Conservation (phyloP, 2,329 filamentous ascomycete genomes). For the Colletotrichum costaricense region DNA sequence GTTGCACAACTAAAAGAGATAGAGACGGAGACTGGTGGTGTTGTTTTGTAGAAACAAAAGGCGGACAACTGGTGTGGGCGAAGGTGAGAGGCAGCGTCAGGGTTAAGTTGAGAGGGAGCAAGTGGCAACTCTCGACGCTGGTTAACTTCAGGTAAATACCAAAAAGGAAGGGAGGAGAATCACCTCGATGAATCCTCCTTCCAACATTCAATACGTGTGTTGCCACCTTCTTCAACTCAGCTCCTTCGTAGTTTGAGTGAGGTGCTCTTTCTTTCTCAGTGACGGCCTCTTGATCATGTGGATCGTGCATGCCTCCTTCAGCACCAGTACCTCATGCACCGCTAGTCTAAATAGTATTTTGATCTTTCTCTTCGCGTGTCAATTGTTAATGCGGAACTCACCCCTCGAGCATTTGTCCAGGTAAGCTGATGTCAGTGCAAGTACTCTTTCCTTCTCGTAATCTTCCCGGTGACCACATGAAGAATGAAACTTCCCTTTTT, state of each 20-base stretch:
- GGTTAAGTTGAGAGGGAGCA: neutral
- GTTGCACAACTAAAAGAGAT: neutral
- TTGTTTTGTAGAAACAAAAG: neutral
- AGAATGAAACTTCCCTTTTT: neutral
- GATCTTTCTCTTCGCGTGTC: neutral
- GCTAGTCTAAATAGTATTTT: neutral
- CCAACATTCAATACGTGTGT: fast-evolving
- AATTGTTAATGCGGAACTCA: neutral
- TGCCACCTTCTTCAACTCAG: neutral
- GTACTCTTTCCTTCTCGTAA: neutral
- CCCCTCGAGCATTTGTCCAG: neutral
- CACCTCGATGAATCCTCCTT: neutral
- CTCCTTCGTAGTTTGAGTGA: neutral
- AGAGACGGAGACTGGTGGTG: neutral
- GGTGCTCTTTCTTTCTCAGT: neutral
- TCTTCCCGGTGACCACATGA: neutral
- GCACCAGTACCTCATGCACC: neutral
- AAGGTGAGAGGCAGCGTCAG: neutral
- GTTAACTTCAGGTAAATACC: neutral
- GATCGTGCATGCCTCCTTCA: neutral
- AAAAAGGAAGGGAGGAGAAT: neutral
- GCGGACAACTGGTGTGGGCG: neutral
- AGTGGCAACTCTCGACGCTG: neutral
- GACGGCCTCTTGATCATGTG: neutral
- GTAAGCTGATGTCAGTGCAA: neutral